Base-by-base conservation (phyloP, 768 basidiomycete species). In the Galerina marginata region DNA sequence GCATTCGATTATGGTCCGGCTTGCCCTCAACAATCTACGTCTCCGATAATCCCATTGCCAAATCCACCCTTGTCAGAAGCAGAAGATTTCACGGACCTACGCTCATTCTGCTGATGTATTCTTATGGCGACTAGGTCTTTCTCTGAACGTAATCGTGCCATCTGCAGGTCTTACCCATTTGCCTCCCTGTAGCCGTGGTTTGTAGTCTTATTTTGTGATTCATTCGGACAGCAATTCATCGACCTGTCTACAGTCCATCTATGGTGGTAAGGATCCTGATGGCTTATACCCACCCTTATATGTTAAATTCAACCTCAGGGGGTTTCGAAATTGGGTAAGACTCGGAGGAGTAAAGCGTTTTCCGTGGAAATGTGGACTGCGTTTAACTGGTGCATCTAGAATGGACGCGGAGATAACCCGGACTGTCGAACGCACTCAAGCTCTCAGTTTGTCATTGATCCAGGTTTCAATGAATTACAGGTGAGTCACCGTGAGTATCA, bases 121-220 rank as follows among this genome's bases (percentile, higher is more conserved):
- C n/a, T 33, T 33, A 33, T 33, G 29, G 10, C 29, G 9, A 20
- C 7, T 9, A 77, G 76, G 76, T 65, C 67, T 85, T 2, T 80
- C 76, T 14, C 26, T 84, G 39, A 83, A 84, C 46, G 74, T 84
- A 38, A 67, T 79, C 38, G 71, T 72, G 25, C 82, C 83, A 4
- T 59, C 52, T 48, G 68, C 65, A 36, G 65, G 74, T 74, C 67
- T 1, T 56, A 74, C 0, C 61, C 63, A 1, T 73, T 72, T 10
- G 77, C 77, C 69, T 85, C 2, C 83, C 84, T 1, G 80, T 85
- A 1, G 74, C 81, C 7, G 77, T 79, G 16, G 83, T 83, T 66
- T 38, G 80, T 71, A 33, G 29, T 33, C 7, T 33, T 33, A 5
- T 33, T 7, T 33, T 33, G 5, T 20, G 20, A 20, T 33, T 33